phyloP scores from a whole-genome alignment of 257 asterid genomes.

The Capsicum rhomboideum region DNA sequence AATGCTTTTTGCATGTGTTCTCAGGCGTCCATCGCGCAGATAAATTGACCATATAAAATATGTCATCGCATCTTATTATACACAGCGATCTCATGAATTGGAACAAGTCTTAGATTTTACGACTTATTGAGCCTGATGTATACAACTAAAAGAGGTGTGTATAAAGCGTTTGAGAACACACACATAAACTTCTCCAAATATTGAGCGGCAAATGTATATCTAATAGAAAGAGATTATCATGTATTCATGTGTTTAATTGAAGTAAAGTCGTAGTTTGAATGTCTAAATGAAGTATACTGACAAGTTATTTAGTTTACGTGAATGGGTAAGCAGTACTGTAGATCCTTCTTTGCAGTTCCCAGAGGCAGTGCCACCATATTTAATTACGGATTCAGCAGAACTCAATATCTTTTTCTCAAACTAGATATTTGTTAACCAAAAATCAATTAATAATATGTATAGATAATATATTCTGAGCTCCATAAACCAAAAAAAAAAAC shows the following conservation, averaged over 20 bases:
- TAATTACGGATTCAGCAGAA: too few relatives aligned
- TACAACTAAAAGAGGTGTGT: not conserved
- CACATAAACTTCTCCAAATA: not conserved
- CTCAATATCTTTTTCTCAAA: too few relatives aligned
- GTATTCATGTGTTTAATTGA: not conserved
- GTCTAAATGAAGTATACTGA: not conserved
- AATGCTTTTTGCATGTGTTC: not conserved
- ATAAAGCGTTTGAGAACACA: not conserved
- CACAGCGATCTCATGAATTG: not conserved
- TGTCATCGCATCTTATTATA: not conserved
- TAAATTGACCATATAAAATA: not conserved
- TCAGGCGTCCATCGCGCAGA: not conserved
- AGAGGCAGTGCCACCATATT: too few relatives aligned
- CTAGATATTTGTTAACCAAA: too few relatives aligned
- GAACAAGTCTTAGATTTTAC: not conserved
- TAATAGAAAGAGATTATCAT: not conserved
- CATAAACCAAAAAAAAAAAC: too few relatives aligned
- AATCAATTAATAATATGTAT: too few relatives aligned
- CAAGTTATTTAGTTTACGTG: not conserved
- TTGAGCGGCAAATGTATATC: not conserved
- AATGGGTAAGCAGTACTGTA: not conserved
- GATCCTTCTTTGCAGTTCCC: too few relatives aligned
- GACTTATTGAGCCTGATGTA: not conserved
- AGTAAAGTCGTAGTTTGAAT: not conserved
- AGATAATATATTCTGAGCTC: too few relatives aligned